Percentiles rank a stretch among this genome's conserved stretches.
These are phyloP conservation scores for Flagelloscypha sp. DNA, from an alignment of 768 basidiomycete genomes.

Conservation along the genomic window DNA sequence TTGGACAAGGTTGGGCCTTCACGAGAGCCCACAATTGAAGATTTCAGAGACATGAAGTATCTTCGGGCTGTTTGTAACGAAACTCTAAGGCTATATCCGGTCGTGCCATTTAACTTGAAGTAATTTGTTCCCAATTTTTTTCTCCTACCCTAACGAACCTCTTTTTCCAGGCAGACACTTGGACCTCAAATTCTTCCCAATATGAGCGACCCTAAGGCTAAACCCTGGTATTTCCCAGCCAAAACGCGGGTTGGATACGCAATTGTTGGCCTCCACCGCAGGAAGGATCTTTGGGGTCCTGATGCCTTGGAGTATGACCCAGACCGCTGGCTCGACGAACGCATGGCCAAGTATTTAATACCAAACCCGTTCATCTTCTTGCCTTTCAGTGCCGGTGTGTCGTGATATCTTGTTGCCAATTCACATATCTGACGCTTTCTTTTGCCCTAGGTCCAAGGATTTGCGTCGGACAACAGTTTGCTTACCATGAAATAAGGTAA, in stretches of 20 bases:
- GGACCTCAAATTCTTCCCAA: too few species aligned
- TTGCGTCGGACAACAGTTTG: conserved; percentile 28
- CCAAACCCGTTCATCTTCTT: conserved; percentile 37
- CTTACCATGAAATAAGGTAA: too few species aligned
- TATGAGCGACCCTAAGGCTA: conserved; percentile 10
- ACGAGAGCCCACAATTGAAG: conserved; percentile 22
- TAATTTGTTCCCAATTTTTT: background rate
- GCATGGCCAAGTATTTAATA: conserved; percentile 28
- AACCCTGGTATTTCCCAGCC: conserved; percentile 17
- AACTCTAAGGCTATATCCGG: conserved; percentile 21
- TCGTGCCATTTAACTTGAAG: conserved; percentile 8
- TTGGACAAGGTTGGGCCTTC: conserved; percentile 20
- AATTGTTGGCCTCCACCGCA: conserved; percentile 29
- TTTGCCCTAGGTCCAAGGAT: conserved; percentile 23
- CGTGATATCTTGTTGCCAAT: conserved; percentile 15
- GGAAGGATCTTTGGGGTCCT: conserved; percentile 33
- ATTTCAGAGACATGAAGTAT: conserved; percentile 29
- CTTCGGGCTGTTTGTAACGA: conserved; percentile 31
- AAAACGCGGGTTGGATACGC: conserved; percentile 22
- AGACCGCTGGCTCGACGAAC: conserved; percentile 34
- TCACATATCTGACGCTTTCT: too few species aligned
- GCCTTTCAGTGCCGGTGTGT: conserved; percentile 27
- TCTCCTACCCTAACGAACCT: background rate
- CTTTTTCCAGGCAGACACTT: background rate
- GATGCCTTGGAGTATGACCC: conserved; percentile 35